A percentile compares a stretch with the other conserved stretches of the same genome.
Evolutionary conservation across 1,284 basidiomycete genomes (phyloP).

Genomic region (Rhizopogon parksii): DNA sequence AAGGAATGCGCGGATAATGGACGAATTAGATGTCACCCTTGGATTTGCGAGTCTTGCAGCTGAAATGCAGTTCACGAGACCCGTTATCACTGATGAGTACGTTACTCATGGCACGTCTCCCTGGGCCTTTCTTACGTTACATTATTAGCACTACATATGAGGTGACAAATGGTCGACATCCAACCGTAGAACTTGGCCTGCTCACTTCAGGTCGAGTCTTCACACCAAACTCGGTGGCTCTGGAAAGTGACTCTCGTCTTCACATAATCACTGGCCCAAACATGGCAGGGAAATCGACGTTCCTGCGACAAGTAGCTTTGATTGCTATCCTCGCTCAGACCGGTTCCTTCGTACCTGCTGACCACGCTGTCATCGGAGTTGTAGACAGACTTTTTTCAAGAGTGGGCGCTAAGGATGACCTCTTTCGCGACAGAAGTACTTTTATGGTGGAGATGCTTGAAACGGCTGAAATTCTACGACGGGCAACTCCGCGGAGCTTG

Average conservation of each 20-base stretch:
- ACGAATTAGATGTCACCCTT: slow-evolving; percentile 84
- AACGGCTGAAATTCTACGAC: slow-evolving; percentile 73
- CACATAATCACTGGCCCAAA: slow-evolving; percentile 92
- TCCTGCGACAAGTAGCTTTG: slow-evolving; percentile 87
- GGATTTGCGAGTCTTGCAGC: slow-evolving; percentile 79
- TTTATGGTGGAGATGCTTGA: slow-evolving; percentile 94
- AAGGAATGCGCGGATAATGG: slow-evolving; percentile 73
- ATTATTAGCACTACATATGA: slow-evolving; percentile 51
- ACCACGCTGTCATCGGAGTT: slow-evolving; percentile 71
- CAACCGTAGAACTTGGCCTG: slow-evolving; percentile 87
- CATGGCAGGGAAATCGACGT: slow-evolving; percentile 93
- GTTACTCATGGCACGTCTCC: slow-evolving; percentile 19
- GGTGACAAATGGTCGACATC: slow-evolving; percentile 81
- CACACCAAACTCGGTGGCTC: slow-evolving; percentile 72
- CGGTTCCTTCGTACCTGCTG: slow-evolving; percentile 90
- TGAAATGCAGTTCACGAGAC: slow-evolving; percentile 75
- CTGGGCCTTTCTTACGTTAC: slow-evolving; percentile 1
- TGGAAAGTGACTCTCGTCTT: slow-evolving; percentile 56
- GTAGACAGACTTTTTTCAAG: slow-evolving; percentile 91
- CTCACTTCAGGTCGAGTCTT: slow-evolving; percentile 70
- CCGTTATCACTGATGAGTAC: slow-evolving; percentile 66
- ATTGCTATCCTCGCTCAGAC: slow-evolving; percentile 89
- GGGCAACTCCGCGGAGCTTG: slow-evolving; percentile 77
- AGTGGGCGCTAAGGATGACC: slow-evolving; percentile 93
- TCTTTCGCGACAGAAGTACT: slow-evolving; percentile 88